Evolutionary conservation across 2,329 filamentous ascomycete genomes (phyloP), one percentile per base, ranked within the genome.

Genomic region (Fusarium sp.): DNA sequence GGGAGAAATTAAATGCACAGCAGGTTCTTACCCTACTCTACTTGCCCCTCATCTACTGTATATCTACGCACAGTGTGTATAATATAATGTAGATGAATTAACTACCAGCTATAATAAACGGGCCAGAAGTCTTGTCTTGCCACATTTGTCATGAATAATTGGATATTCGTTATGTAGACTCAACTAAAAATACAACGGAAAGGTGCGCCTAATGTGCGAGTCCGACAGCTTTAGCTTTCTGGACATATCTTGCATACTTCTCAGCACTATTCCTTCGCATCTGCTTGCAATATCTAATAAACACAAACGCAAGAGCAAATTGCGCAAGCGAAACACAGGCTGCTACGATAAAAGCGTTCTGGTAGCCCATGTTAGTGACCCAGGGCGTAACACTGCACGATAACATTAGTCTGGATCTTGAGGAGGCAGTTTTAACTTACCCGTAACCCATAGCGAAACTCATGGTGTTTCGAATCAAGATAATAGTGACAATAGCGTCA

Each of bases 331-430:
- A 20, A n/a, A 57, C 55, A 42, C 52, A 57, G 10, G 18, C 55
- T 2, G 55, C 46, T 3, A 53, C 25, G 4, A 53, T 20, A 3
- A 57, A 57, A 4, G 55, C 55, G 3, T 32, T 57, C 18, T 32
- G 55, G 30, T 42, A 57, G 2, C 55, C 46, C 55, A 53, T 57
- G 14, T 27, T 18, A 1, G 32, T 42, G 6, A 57, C 46, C 55
- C 55, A 57, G 0, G 55, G 32, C 0, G 55, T 57, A 16, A 42
- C 55, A 20, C 46, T 57, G 25, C 16, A 6, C 24, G 24, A 18
- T 16, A 4, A 20, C 4, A 4, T 53, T 0, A 57, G 25, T 52
- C 4, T 18, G 13, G 24, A 25, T 3, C 3, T 7, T 2, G 7
- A 4, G 4, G 0, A 4, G 2, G 9, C 11, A 12, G 6, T 1